Conservation (phyloP, 2,329 filamentous ascomycete genomes). For the Botrytis pseudocinerea region DNA sequence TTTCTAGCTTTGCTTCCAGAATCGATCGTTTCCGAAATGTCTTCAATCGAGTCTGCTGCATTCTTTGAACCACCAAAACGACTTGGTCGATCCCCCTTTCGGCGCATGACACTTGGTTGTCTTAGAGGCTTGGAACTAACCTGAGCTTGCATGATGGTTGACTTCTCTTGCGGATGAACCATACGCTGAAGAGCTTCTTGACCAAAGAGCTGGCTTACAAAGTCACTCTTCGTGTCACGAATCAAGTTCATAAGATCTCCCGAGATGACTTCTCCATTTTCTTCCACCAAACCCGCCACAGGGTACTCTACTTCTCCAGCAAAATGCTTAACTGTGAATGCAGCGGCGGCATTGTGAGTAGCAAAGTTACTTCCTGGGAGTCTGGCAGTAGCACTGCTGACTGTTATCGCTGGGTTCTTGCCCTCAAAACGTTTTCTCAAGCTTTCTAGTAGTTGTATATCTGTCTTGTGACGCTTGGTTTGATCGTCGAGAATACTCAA, state of each 20-base stretch:
- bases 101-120: constrained; percentile 87
- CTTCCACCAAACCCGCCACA: constrained; percentile 82
- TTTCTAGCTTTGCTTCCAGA: constrained; percentile 42
- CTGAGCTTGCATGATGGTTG: constrained; percentile 90
- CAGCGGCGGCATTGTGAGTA: constrained; percentile 75
- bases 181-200: constrained; percentile 92
- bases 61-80: constrained; percentile 38
- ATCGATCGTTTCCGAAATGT: constrained; percentile 51
- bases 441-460: constrained; percentile 87
- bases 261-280: constrained; percentile 94
- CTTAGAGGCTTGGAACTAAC: constrained; percentile 94
- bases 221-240: constrained; percentile 82
- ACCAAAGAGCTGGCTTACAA: constrained; percentile 88
- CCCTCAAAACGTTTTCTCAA: constrained; percentile 89
- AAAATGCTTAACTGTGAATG: constrained; percentile 92
- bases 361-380: constrained; percentile 87
- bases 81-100: constrained; percentile 53
- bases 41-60: constrained; percentile 42
- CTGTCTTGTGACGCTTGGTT: constrained; percentile 82
- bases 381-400: constrained; percentile 71
- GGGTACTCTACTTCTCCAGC: constrained; percentile 96
- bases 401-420: constrained; percentile 87
- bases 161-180: constrained; percentile 87
- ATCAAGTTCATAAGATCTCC: constrained; percentile 95
- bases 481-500: constrained; percentile 96